Evolutionary conservation across 306 rosid genomes (phyloP).

Genomic region (Pueraria montana): DNA sequence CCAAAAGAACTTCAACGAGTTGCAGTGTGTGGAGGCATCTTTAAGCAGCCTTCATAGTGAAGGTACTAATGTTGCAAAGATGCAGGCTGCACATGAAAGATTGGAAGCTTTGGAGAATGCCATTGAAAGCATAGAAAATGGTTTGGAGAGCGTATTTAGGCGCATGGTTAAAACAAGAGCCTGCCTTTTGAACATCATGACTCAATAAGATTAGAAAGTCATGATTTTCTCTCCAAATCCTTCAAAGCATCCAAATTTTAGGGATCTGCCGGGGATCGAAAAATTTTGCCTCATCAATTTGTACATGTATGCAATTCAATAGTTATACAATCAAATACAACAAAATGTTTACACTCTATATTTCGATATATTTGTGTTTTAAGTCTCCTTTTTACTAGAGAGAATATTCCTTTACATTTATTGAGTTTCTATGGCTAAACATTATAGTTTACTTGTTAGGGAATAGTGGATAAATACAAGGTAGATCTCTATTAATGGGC

Average conservation of each 20-base stretch:
- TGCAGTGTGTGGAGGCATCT: constrained; percentile 56
- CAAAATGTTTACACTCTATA: not conserved
- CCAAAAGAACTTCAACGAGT: constrained; percentile 50
- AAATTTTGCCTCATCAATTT: constrained; percentile 26
- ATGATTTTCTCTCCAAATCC: constrained; percentile 3
- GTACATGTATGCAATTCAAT: constrained; percentile 33
- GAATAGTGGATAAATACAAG: too few species aligned
- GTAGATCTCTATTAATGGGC: too few species aligned
- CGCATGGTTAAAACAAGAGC: constrained; percentile 66
- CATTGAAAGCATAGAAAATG: constrained; percentile 64
- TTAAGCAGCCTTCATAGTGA: constrained; percentile 18
- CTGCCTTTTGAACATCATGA: constrained; percentile 65
- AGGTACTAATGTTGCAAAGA: constrained; percentile 46
- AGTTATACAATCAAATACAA: not conserved
- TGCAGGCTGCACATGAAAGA: constrained; percentile 41
- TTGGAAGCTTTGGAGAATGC: constrained; percentile 62
- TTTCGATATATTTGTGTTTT: not conserved
- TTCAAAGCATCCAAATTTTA: not conserved
- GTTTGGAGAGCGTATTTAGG: constrained; percentile 63
- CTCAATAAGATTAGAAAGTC: constrained; percentile 42
- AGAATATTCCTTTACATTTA: too few species aligned
- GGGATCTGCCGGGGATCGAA: constrained; percentile 18
- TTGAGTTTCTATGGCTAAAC: not conserved
- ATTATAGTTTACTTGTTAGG: too few species aligned
- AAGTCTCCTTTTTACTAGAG: too few species aligned